Conservation (phyloP, 2,329 filamentous ascomycete species). For the Pseudonectria buxi region DNA sequence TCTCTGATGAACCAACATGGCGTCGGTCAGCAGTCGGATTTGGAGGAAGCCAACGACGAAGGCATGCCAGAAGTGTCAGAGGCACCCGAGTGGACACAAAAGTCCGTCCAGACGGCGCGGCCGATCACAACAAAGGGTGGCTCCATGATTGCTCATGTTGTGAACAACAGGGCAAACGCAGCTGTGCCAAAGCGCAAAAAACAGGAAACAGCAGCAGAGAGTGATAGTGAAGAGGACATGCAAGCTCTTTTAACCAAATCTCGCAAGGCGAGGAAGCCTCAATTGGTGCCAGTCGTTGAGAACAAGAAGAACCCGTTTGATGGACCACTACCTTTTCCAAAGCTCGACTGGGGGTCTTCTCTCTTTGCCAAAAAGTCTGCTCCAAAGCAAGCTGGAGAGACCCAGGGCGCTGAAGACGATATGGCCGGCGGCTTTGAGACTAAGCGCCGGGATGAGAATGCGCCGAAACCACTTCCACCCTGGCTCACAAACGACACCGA, state of each 20-base stretch:
- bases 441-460: constrained; percentile 34
- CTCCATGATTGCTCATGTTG: constrained; percentile 62
- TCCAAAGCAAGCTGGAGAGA: constrained; percentile 15
- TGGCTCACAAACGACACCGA: constrained; percentile 65
- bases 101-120: constrained; percentile 41
- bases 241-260: constrained; percentile 68
- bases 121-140: constrained; percentile 47
- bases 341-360: constrained; percentile 62
- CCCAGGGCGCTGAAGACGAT: constrained; percentile 32
- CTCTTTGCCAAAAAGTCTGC: constrained; percentile 42
- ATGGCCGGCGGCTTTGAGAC: constrained; percentile 61
- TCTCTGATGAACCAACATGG: constrained; percentile 65
- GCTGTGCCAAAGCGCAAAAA: constrained; percentile 40
- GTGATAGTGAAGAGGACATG: constrained; percentile 76
- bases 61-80: constrained; percentile 33
- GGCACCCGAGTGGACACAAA: constrained; percentile 49
- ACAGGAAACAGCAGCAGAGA: constrained; percentile 30
- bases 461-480: constrained; percentile 60
- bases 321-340: constrained; percentile 87
- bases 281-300: constrained; percentile 32
- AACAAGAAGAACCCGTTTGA: constrained; percentile 59
- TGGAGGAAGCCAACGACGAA: constrained; percentile 44
- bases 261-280: constrained; percentile 48
- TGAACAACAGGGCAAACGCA: constrained; percentile 66
- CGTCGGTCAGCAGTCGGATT: constrained; percentile 28